Percentiles rank a stretch among this genome's conserved stretches.
Evolutionary conservation across 176 grass and related monocot species (phyloP).

Genomic region (Oryza australiensis): DNA sequence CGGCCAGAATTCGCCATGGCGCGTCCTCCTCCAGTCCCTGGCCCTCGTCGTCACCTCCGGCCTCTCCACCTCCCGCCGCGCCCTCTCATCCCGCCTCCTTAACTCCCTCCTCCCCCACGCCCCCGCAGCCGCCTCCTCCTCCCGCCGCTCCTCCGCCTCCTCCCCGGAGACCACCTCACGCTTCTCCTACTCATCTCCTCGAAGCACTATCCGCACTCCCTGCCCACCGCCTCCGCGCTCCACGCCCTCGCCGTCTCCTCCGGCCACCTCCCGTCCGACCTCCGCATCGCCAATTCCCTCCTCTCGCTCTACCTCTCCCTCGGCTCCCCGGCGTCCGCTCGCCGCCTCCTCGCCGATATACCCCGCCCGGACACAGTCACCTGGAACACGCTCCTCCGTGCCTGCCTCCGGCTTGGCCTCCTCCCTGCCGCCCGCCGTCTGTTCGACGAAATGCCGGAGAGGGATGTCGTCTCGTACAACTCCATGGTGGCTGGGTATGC

Average conservation of each 20-base stretch:
- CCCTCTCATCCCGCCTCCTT: conserved; percentile 44
- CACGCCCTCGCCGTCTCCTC: conserved; percentile 49
- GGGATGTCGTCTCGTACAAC: conserved; percentile 55
- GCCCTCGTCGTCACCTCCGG: conserved; percentile 45
- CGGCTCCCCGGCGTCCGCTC: conserved; percentile 36
- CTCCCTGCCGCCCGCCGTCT: conserved; percentile 42
- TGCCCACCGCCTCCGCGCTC: conserved; percentile 34
- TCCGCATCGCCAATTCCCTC: conserved; percentile 54
- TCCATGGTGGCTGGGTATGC: conserved; percentile 50
- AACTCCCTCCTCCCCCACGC: conserved; percentile 53
- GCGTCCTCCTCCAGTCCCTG: conserved; percentile 44
- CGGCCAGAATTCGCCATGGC: not conserved
- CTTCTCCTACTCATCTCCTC: conserved; percentile 43
- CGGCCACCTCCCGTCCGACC: conserved; percentile 40
- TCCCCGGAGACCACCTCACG: conserved; percentile 47
- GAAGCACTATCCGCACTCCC: conserved; percentile 7
- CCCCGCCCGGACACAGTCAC: conserved; percentile 52
- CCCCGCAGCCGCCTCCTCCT: conserved; percentile 20
- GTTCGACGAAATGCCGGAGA: conserved; percentile 57
- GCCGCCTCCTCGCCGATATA: conserved; percentile 53
- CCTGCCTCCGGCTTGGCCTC: conserved; percentile 44
- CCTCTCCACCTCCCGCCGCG: conserved; percentile 30
- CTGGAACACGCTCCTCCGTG: conserved; percentile 67
- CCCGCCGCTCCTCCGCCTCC: conserved; percentile 43
- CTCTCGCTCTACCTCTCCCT: conserved; percentile 38